A percentile compares a stretch with the other conserved stretches of the same genome.
These are phyloP conservation scores for Suillus discolor DNA, from an alignment of 768 basidiomycete species.

Conservation along the genomic window DNA sequence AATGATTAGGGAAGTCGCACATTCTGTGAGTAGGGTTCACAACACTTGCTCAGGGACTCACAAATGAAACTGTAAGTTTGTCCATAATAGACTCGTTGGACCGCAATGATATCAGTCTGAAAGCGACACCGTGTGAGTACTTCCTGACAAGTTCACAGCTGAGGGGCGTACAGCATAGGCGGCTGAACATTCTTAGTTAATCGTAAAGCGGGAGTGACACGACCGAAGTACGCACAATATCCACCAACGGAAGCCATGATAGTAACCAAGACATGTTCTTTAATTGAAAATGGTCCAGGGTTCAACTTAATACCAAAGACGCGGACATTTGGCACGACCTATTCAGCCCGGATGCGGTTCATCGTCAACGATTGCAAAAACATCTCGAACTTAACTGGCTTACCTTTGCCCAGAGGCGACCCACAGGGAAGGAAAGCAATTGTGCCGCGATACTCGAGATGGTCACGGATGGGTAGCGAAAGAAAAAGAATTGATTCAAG, in stretches of 20 bases:
- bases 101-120: slow-evolving; percentile 70
- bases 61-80: slow-evolving; percentile 56
- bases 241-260: slow-evolving; percentile 63
- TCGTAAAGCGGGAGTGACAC: slow-evolving; percentile 3
- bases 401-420: slow-evolving; percentile 60
- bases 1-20: slow-evolving; percentile 4
- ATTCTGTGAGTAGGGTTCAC: slow-evolving; percentile 4
- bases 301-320: slow-evolving; percentile 67
- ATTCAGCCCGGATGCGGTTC: not conserved
- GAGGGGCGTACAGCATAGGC: slow-evolving; percentile 46
- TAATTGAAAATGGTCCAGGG: slow-evolving; percentile 77
- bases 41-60: slow-evolving; percentile 27
- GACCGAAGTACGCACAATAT: slow-evolving; percentile 19
- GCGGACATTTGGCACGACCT: slow-evolving; percentile 51
- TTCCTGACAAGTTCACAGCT: not conserved
- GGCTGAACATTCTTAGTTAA: slow-evolving; percentile 21
- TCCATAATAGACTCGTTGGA: slow-evolving; percentile 70
- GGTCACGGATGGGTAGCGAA: slow-evolving; percentile 57
- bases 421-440: slow-evolving; percentile 69
- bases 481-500: slow-evolving; percentile 79
- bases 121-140: slow-evolving; percentile 9
- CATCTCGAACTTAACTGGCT: slow-evolving; percentile 7
- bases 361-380: not conserved
- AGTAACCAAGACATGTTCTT: slow-evolving; percentile 70
- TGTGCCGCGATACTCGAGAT: slow-evolving; percentile 62